Percentiles rank a stretch among this genome's conserved stretches.
These are phyloP conservation scores for Isabelozyma pseudorhagii DNA, from an alignment of 805 yeast species.

Conservation along the genomic window DNA sequence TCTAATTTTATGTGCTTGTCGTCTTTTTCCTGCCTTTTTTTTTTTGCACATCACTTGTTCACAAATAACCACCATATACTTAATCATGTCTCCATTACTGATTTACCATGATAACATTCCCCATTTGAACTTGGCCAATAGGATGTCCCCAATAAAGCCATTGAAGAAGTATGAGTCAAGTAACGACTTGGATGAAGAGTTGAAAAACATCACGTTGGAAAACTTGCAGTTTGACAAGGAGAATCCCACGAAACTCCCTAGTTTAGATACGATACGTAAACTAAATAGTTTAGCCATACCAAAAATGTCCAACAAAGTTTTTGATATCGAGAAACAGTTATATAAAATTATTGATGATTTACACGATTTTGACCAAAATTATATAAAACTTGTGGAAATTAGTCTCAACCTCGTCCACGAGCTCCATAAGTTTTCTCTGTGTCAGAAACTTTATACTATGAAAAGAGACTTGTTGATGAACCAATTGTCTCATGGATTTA, in stretches of 20 bases:
- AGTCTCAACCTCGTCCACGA: not conserved
- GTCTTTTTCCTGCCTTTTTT: too few species aligned
- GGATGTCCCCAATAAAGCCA: not conserved
- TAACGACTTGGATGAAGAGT: not conserved
- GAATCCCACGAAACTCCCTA: not conserved
- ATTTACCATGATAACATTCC: not conserved
- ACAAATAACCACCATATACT: not conserved
- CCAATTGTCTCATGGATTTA: not conserved
- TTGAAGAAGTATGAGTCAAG: not conserved
- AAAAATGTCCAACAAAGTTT: not conserved
- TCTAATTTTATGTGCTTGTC: slow-evolving; percentile 26
- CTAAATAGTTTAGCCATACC: not conserved
- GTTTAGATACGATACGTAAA: not conserved
- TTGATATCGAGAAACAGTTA: not conserved
- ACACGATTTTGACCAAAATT: not conserved
- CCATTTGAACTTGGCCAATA: not conserved
- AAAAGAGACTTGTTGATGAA: not conserved
- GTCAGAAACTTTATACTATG: not conserved
- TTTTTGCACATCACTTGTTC: not conserved
- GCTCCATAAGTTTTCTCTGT: not conserved
- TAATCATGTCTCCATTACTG: not conserved
- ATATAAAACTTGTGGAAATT: not conserved
- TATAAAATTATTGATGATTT: not conserved
- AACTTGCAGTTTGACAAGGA: not conserved
- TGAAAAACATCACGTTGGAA: not conserved